Base-by-base conservation (phyloP, 495 filamentous ascomycete genomes). In the Annulohypoxylon stygium region DNA sequence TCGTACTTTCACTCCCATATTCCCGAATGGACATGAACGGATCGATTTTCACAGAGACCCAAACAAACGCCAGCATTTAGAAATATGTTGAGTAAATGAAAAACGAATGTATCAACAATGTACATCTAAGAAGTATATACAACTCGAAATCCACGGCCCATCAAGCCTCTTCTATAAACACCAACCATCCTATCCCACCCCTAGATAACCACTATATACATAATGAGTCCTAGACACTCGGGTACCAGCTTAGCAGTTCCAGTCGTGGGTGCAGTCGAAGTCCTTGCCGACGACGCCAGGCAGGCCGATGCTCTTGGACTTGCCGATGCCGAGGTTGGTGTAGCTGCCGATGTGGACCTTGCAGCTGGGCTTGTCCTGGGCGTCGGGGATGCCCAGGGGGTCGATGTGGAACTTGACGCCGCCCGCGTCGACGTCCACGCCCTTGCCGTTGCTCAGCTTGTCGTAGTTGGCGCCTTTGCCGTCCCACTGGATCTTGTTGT, bases 351-450 rank as follows among this genome's bases (percentile, higher is more conserved):
- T 33, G 51, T 55, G 51, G 4, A 55, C 26, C 51, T 55, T 55
- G 26, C 51, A 55, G 14, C 3, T 55, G 11, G 51, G 51, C 12
- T 34, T 4, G 11, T 55, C 11, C 11, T 5, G 25, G 25, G 14
- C 26, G 30, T 55, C 51, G 3, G 51, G 51, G 11, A 33, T 34
- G 26, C 51, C 51, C 3, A 55, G 26, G 1, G 51, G 3, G 51
- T 55, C 51, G 51, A 55, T 55, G 51, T 55, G 51, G 51, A 55
- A 55, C 26, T 55, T 55, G 26, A 55, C 51, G 14, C 51, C 51
- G 26, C 25, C 51, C 3, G 11, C 26, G 26, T 55, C 51, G 3
- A 55, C 51, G 20, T 55, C 51, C 0, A 55, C 26, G 26, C 51
- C 51, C 9, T 55, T 34, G 51, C 51, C 51, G 12, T 55, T 55